Conservation (phyloP, 78 protist genomes). For the Creolimax fragrantissima region DNA sequence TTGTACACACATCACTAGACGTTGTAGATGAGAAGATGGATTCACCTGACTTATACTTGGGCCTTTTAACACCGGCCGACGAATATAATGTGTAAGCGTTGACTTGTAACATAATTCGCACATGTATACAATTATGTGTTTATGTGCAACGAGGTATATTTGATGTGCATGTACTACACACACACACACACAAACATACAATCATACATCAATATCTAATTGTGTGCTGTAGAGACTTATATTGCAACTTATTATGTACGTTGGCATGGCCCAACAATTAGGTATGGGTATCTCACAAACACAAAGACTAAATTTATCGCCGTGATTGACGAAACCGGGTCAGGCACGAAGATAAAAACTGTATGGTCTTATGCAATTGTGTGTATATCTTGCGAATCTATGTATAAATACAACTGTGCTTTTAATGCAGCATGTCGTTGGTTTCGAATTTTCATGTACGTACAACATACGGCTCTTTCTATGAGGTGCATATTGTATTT, state of each 20-base stretch:
- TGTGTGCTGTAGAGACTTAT: background rate
- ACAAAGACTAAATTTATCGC: background rate
- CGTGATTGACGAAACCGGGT: background rate
- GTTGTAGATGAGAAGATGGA: background rate
- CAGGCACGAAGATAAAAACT: background rate
- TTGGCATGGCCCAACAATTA: too few species aligned
- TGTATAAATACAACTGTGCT: background rate
- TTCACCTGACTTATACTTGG: background rate
- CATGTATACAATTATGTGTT: background rate
- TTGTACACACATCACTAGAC: background rate
- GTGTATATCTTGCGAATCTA: background rate
- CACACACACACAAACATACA: conserved; percentile 15
- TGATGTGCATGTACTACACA: too few species aligned
- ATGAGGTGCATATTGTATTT: background rate
- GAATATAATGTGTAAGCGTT: background rate
- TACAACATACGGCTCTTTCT: background rate
- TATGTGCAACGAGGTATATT: too few species aligned
- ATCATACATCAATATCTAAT: background rate
- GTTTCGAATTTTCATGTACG: background rate
- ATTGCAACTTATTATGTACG: too few species aligned
- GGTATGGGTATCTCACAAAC: background rate
- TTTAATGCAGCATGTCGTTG: background rate
- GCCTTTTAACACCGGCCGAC: background rate
- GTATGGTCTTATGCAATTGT: background rate
- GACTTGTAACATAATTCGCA: background rate